Evolutionary conservation across 2,329 filamentous ascomycete genomes (phyloP).

Genomic region (Pestalotiopsis sp.): DNA sequence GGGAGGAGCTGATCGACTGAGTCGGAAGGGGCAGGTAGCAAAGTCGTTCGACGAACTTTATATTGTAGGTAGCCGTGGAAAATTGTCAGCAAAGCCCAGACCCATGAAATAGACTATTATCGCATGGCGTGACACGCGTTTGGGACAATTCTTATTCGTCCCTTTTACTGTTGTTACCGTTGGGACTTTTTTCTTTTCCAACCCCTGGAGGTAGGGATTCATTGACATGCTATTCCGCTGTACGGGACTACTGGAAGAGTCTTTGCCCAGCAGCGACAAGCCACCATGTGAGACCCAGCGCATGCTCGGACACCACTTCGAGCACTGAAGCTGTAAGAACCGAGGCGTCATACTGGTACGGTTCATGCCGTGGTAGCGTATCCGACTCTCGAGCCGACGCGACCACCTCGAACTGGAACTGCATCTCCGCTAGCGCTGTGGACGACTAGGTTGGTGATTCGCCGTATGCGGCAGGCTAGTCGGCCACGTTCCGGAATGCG

Average conservation of each 20-base stretch:
- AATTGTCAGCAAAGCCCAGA: background rate
- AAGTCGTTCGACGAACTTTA: background rate
- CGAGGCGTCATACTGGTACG: background rate
- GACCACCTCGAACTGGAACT: conserved; percentile 1
- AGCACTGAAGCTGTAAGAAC: background rate
- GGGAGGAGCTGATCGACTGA: background rate
- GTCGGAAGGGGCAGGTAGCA: conserved; percentile 8
- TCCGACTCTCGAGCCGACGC: background rate
- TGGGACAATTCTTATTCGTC: conserved; percentile 2
- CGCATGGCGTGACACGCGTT: conserved; percentile 7
- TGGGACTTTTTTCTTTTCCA: background rate
- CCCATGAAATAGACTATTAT: background rate
- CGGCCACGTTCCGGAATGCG: conserved; percentile 11
- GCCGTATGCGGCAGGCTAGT: conserved; percentile 2
- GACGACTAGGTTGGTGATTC: conserved; percentile 10
- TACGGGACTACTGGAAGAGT: too few relatives aligned
- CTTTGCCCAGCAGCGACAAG: background rate
- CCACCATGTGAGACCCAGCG: background rate
- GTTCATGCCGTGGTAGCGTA: conserved; percentile 2
- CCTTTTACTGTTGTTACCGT: too few relatives aligned
- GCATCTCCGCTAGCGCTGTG: conserved; percentile 15
- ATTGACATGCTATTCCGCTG: background rate
- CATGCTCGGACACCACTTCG: background rate
- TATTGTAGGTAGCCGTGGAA: background rate
- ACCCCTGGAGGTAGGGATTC: background rate